Conservation (phyloP, 148 eudicot genomes). For the Silene conica region DNA sequence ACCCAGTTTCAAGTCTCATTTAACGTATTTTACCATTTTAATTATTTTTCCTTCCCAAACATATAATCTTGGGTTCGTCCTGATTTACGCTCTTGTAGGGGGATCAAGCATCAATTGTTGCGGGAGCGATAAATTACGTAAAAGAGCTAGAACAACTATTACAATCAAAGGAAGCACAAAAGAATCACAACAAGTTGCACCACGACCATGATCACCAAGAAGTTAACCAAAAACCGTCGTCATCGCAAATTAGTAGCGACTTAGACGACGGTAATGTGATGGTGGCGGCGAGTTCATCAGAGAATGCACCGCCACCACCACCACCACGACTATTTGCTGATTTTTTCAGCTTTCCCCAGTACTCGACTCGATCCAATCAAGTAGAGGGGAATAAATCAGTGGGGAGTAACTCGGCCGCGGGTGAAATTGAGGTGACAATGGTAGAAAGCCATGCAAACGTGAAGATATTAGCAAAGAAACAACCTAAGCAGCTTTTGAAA, state of each 20-base stretch:
- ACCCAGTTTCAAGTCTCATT: too few species aligned
- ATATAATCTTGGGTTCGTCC: too few species aligned
- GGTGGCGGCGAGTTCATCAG: constrained; percentile 8
- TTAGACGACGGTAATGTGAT: background rate
- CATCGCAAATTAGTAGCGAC: background rate
- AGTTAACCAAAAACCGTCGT: background rate
- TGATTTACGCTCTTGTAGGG: too few species aligned
- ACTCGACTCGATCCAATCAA: constrained; percentile 26
- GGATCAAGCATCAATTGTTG: constrained; percentile 92
- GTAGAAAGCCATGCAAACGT: constrained; percentile 72
- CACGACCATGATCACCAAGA: background rate
- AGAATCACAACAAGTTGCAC: constrained; percentile 10
- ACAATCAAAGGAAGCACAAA: constrained; percentile 52
- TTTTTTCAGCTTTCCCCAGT: constrained; percentile 66
- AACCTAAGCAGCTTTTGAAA: constrained; percentile 48
- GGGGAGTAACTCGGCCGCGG: constrained; percentile 25
- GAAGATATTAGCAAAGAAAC: constrained; percentile 46
- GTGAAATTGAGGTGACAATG: constrained; percentile 64
- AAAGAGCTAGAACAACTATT: constrained; percentile 76
- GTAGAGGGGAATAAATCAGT: constrained; percentile 7
- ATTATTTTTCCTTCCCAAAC: too few species aligned
- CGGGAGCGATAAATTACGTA: constrained; percentile 85
- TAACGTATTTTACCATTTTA: too few species aligned
- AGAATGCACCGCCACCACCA: background rate
- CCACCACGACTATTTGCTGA: constrained; percentile 26